These are phyloP conservation scores for Ophiostoma himal-ulmi DNA, from an alignment of 2,329 filamentous ascomycete genomes.

Conservation along the genomic window DNA sequence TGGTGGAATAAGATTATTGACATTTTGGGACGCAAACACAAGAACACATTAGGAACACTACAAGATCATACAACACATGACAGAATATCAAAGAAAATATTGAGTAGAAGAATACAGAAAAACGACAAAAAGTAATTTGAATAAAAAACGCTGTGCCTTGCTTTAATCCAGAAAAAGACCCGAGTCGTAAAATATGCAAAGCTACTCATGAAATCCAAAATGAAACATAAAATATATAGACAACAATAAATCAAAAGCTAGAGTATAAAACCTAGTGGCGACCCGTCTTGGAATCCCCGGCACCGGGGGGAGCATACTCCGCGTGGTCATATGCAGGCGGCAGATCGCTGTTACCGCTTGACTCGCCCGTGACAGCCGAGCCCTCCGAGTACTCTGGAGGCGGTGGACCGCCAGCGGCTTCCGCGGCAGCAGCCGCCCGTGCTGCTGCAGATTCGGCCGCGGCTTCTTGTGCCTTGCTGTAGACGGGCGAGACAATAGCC, in stretches of 20 bases:
- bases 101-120: no score
- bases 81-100: no score
- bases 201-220: not conserved
- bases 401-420: conserved; percentile 21
- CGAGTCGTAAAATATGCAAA: not conserved
- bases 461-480: conserved; percentile 25
- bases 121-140: not conserved
- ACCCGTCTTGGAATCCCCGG: conserved; percentile 25
- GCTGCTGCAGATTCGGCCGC: conserved; percentile 28
- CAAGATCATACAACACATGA: no score
- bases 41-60: no score
- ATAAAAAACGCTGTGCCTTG: not conserved
- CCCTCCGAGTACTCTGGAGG: conserved; percentile 30
- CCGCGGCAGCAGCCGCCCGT: conserved; percentile 24
- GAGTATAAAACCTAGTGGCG: not conserved
- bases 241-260: not conserved
- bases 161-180: not conserved
- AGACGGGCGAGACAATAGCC: not conserved
- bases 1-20: no score
- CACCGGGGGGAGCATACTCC: conserved; percentile 22
- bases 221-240: not conserved
- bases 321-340: conserved; percentile 33
- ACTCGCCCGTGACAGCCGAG: not conserved
- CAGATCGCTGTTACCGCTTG: conserved; percentile 22
- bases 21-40: no score